phyloP scores from a whole-genome alignment of 352 stramenopile genomes.

The Globisporangium canariense region DNA sequence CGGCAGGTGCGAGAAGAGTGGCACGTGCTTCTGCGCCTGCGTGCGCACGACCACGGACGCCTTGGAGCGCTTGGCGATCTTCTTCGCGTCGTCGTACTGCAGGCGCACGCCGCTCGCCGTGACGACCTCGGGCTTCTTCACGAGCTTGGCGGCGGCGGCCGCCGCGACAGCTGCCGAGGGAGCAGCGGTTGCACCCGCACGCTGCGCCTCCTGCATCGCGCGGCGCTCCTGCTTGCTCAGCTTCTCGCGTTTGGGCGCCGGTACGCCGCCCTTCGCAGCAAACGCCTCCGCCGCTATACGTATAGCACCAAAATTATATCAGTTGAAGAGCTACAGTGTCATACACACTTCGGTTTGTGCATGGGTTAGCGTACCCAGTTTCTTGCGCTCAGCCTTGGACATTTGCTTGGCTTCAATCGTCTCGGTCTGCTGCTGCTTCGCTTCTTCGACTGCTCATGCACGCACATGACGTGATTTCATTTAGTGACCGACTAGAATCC shows the following conservation, averaged over 20 bases:
- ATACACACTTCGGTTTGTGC: background rate
- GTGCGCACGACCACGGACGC: conserved; percentile 62
- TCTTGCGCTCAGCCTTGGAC: conserved; percentile 68
- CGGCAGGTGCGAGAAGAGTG: conserved; percentile 82
- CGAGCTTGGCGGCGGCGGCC: conserved; percentile 19
- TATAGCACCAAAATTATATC: background rate
- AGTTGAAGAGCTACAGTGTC: background rate
- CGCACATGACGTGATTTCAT: background rate
- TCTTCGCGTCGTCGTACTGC: conserved; percentile 81
- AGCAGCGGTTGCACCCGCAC: conserved; percentile 31
- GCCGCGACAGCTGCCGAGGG: conserved; percentile 1
- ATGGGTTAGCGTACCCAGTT: conserved; percentile 23
- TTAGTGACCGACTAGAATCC: background rate
- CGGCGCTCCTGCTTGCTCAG: conserved; percentile 91
- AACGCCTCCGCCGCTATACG: conserved; percentile 48
- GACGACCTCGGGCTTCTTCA: conserved; percentile 35
- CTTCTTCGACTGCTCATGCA: background rate
- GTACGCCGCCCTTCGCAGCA: conserved; percentile 32
- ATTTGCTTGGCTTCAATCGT: conserved; percentile 35
- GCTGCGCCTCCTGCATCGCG: conserved; percentile 89
- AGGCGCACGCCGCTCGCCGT: conserved; percentile 49
- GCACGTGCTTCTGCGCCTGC: conserved; percentile 77
- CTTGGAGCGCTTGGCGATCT: conserved; percentile 74
- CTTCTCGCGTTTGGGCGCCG: conserved; percentile 68
- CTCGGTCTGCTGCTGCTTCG: background rate